Evolutionary conservation across 2,329 filamentous ascomycete species (phyloP).

Genomic region (Leptographium galeiforme): DNA sequence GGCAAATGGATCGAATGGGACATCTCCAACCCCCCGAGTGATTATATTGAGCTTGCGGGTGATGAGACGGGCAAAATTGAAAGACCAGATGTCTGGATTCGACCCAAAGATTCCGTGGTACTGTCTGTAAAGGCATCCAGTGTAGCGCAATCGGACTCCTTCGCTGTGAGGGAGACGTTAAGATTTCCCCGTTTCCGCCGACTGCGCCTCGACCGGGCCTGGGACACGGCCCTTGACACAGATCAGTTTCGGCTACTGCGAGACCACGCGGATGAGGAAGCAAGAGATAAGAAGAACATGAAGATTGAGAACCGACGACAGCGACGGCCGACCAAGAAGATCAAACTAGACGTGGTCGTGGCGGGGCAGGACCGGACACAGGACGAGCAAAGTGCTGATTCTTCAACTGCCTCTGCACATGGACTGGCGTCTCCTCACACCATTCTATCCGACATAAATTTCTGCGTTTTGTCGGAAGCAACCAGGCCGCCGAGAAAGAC

Average conservation of each 20-base stretch:
- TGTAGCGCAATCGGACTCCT: constrained; percentile 61
- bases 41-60: constrained; percentile 71
- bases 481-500: constrained; percentile 54
- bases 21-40: constrained; percentile 55
- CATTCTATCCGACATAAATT: constrained; percentile 63
- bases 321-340: constrained; percentile 40
- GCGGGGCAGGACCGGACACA: constrained; percentile 47
- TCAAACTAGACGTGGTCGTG: constrained; percentile 57
- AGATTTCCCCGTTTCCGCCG: constrained; percentile 84
- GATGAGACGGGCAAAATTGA: constrained; percentile 59
- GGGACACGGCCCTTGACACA: constrained; percentile 66
- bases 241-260: constrained; percentile 67
- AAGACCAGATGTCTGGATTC: constrained; percentile 84
- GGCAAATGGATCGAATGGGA: constrained; percentile 91
- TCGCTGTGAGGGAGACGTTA: constrained; percentile 63
- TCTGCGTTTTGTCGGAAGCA: constrained; percentile 74
- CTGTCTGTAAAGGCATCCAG: constrained; percentile 80
- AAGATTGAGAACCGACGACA: constrained; percentile 56
- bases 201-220: constrained; percentile 69
- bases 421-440: constrained; percentile 21
- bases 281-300: constrained; percentile 59
- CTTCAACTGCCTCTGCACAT: constrained; percentile 19
- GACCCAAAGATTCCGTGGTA: constrained; percentile 75
- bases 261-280: constrained; percentile 53
- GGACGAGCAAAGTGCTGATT: constrained; percentile 9